Evolutionary conservation across 345 rosid species (phyloP).

Genomic region (Bretschneidera sinensis): DNA sequence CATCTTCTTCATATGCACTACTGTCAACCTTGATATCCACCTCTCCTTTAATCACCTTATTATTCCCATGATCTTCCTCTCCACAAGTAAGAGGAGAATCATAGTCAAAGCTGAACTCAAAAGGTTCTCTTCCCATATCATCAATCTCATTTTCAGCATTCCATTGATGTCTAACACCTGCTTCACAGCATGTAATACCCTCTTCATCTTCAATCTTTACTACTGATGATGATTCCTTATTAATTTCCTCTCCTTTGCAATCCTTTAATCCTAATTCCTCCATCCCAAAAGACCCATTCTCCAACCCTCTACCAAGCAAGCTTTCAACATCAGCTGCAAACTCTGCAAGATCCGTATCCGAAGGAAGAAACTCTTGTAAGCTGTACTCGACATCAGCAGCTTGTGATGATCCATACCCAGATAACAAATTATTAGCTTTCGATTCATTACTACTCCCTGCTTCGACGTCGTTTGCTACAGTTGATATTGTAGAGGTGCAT

Average conservation of each 20-base stretch:
- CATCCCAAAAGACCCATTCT: conserved; percentile 61
- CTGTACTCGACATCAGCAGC: conserved; percentile 25
- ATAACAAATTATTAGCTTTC: background rate
- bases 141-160: conserved; percentile 27
- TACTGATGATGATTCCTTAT: conserved; percentile 1
- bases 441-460: conserved; percentile 13
- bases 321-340: conserved; percentile 89
- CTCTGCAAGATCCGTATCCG: conserved; percentile 80
- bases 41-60: conserved; percentile 14
- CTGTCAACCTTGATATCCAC: conserved; percentile 3
- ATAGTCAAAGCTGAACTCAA: conserved; percentile 67
- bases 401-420: background rate
- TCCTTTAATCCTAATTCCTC: conserved; percentile 59
- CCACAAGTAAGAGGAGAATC: conserved; percentile 43
- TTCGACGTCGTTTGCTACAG: background rate
- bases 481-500: conserved; percentile 31
- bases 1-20: conserved; percentile 9
- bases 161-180: conserved; percentile 3
- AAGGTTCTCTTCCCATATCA: conserved; percentile 40
- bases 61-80: conserved; percentile 44
- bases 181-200: conserved; percentile 1
- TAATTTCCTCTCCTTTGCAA: conserved; percentile 25
- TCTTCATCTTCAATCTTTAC: conserved; percentile 53
- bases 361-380: conserved; percentile 54
- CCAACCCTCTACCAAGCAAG: conserved; percentile 71